Percentiles rank a stretch among this genome's conserved stretches.
Conservation (phyloP, 768 basidiomycete genomes). For the Naganishia kalamii region DNA sequence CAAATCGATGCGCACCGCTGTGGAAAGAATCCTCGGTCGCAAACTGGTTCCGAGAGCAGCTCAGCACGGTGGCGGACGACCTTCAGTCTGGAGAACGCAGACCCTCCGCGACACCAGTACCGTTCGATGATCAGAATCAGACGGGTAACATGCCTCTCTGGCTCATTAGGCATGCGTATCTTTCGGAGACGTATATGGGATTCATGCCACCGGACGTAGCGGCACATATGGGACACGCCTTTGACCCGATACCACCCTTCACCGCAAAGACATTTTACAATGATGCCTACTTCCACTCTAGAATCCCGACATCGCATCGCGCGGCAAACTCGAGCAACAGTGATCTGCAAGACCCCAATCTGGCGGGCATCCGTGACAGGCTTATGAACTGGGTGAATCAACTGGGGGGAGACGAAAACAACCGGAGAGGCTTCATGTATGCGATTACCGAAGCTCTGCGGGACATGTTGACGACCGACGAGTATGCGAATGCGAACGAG, state of each 20-base stretch:
- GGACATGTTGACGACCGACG: not conserved
- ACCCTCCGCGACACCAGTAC: not conserved
- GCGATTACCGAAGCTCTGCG: not conserved
- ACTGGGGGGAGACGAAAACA: not conserved
- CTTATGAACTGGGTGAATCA: conserved; percentile 3
- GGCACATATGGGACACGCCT: conserved; percentile 58
- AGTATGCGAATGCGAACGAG: conserved; percentile 20
- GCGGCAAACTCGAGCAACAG: not conserved
- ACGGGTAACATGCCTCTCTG: conserved; percentile 25
- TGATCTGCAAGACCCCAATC: conserved; percentile 4
- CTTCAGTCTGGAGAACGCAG: conserved; percentile 16
- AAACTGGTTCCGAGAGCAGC: conserved; percentile 65
- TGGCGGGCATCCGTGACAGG: not conserved
- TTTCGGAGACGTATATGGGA: conserved; percentile 52
- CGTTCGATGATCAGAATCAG: not conserved
- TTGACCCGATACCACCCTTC: conserved; percentile 80
- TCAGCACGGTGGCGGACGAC: conserved; percentile 49
- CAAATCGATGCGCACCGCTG: conserved; percentile 62
- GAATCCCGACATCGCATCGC: not conserved
- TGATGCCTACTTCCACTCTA: conserved; percentile 61
- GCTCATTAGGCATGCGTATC: conserved; percentile 59
- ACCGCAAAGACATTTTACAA: conserved; percentile 59
- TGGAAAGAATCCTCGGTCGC: conserved; percentile 70
- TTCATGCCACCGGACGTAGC: conserved; percentile 64
- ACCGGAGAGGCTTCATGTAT: conserved; percentile 6